phyloP scores from a whole-genome alignment of 257 asterid species.

The Gentiana dahurica region DNA sequence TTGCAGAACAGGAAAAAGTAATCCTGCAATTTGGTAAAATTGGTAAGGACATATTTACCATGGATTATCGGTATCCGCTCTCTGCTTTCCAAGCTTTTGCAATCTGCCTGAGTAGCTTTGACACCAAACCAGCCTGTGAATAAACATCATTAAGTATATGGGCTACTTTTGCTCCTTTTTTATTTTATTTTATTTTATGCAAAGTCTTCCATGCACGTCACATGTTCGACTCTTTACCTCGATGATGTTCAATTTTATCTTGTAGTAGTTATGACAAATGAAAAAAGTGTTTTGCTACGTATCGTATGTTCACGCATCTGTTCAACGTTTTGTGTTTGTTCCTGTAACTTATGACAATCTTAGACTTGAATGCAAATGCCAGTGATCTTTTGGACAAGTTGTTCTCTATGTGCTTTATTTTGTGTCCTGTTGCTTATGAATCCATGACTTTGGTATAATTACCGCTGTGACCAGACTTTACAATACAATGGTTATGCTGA shows the following conservation, averaged over 20 bases:
- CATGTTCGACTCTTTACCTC: no score
- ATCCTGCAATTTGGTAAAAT: constrained; percentile 88
- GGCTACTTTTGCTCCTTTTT: constrained; percentile 14
- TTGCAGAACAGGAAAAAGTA: constrained; percentile 73
- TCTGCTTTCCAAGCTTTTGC: constrained; percentile 97
- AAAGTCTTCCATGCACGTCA: no score
- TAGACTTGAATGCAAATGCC: no score
- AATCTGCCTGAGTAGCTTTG: constrained; percentile 95
- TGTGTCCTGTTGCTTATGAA: no score
- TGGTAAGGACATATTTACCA: constrained; percentile 87
- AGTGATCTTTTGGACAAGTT: no score
- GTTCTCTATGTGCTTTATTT: no score
- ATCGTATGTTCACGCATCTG: no score
- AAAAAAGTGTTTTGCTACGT: neutral
- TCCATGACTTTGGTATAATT: no score
- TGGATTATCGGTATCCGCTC: constrained; percentile 84
- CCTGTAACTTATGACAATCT: no score
- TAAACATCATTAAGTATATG: constrained; percentile 24
- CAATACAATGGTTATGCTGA: no score
- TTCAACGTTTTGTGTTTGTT: no score
- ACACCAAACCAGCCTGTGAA: constrained; percentile 90
- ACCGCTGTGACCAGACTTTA: no score
- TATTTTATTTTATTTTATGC: neutral
- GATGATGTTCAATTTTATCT: neutral
- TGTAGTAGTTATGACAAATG: neutral